Evolutionary conservation across 345 rosid genomes (phyloP), one percentile per base, ranked within the genome.

Genomic region (Eucalyptus grandis): DNA sequence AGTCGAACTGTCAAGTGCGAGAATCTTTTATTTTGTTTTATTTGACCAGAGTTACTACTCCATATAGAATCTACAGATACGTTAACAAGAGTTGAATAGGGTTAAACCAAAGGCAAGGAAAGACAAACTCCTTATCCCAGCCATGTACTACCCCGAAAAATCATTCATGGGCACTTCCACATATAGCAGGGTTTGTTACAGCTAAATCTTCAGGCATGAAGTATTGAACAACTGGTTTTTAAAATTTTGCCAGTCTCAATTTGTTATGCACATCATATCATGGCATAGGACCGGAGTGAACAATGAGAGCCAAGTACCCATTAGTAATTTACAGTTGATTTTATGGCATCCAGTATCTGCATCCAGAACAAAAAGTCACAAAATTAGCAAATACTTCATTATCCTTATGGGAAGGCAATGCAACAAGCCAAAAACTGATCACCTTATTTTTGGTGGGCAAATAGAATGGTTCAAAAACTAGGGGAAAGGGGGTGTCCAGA

Each of bases 391-490:
- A 77, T 26, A 40, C 11, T 37, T 50, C 40, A 50, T 67, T 31
- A 26, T 11, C 60, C n/a, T 37, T n/a, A 37, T 24, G 46, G 49
- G 6, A 46, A 82, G 40, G 21, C 16, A 8, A 65, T 19, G 87
- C 17, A 88, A 16, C 72, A 22, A 40, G 49, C 17, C 8, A 24
- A 58, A 60, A 47, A 58, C 22, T 21, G 31, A 83, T 58, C 88
- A 93, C 97, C 95, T 95, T 96, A 93, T 96, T 98, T 95, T 96
- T 96, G 88, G 94, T 96, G 69, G 98, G 98, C 93, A 97, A 90
- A 90, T 98, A 96, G 88, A 98, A 96, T 16, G 99, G 99, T 87
- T 98, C 99, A 49, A 97, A 96, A 88, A 96, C 98, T 47, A 95
- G 98, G 17, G 99, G 98, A 91, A 96, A 96, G 27, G 99, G 99